Percentiles rank a stretch among this genome's conserved stretches.
Conservation (phyloP, 2,329 filamentous ascomycete genomes). For the Calonectria ilicicola region DNA sequence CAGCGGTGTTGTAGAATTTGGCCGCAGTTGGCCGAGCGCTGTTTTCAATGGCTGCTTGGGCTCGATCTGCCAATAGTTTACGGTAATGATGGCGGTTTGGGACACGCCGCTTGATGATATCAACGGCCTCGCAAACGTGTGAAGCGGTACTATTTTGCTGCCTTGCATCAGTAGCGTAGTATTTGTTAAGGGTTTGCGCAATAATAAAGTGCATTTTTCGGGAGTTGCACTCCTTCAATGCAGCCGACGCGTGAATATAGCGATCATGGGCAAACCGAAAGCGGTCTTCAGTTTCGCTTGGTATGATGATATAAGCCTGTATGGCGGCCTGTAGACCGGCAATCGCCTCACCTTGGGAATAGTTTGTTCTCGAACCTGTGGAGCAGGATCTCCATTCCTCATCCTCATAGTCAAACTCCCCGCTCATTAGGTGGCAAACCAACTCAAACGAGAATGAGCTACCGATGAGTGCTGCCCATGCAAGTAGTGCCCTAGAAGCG, state of each 20-base stretch:
- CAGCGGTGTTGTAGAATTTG: slow-evolving; percentile 82
- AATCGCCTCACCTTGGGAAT: slow-evolving; percentile 76
- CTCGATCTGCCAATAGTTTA: slow-evolving; percentile 82
- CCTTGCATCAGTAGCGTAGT: slow-evolving; percentile 70
- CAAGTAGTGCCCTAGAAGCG: slow-evolving; percentile 81
- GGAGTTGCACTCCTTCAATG: slow-evolving; percentile 76
- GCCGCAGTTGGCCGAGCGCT: slow-evolving; percentile 85
- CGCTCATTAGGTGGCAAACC: slow-evolving; percentile 80
- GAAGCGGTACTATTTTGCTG: slow-evolving; percentile 80
- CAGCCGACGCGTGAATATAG: slow-evolving; percentile 80
- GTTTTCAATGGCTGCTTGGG: slow-evolving; percentile 81
- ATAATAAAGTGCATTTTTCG: slow-evolving; percentile 93
- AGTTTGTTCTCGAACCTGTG: slow-evolving; percentile 45
- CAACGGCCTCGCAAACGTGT: slow-evolving; percentile 83
- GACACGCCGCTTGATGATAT: slow-evolving; percentile 78
- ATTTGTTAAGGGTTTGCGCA: slow-evolving; percentile 82
- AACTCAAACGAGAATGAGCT: slow-evolving; percentile 87
- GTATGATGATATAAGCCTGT: slow-evolving; percentile 82
- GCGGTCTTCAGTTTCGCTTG: slow-evolving; percentile 85
- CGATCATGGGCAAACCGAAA: slow-evolving; percentile 93
- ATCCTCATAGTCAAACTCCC: slow-evolving; percentile 74
- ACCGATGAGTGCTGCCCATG: slow-evolving; percentile 88
- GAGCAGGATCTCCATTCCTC: slow-evolving; percentile 54
- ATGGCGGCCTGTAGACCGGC: slow-evolving; percentile 86
- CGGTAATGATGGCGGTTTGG: slow-evolving; percentile 74